These are phyloP conservation scores for Pseudozyma tsukubaensis DNA, from an alignment of 1,284 basidiomycete species.

Conservation along the genomic window DNA sequence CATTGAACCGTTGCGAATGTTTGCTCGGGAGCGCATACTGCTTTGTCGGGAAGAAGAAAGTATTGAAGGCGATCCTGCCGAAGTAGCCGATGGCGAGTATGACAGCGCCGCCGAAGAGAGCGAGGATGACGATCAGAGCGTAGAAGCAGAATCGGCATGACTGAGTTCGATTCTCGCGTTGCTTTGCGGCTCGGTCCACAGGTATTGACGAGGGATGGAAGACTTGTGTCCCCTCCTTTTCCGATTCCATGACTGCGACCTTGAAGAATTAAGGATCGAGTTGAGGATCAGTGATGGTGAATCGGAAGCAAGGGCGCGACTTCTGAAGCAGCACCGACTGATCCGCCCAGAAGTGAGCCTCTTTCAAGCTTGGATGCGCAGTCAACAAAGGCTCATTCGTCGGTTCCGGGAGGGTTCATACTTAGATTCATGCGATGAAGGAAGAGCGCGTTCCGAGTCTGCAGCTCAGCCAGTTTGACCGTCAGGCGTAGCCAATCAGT, in stretches of 20 bases:
- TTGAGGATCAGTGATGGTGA: background rate
- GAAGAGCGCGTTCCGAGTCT: background rate
- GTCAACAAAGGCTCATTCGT: background rate
- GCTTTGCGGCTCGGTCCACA: conserved; percentile 11
- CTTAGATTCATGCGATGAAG: background rate
- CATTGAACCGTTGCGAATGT: conserved; percentile 8
- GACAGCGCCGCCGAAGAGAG: conserved; percentile 7
- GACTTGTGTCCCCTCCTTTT: conserved; percentile 3
- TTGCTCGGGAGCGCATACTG: conserved; percentile 2
- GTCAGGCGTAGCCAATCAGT: background rate
- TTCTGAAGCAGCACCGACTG: background rate
- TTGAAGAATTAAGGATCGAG: background rate
- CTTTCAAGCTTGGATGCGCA: background rate
- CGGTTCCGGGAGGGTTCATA: background rate
- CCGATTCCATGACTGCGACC: conserved; percentile 5
- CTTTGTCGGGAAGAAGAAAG: conserved; percentile 12
- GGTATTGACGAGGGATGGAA: conserved; percentile 21
- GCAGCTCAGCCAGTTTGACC: background rate
- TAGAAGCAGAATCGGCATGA: conserved; percentile 2
- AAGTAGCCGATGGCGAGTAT: conserved; percentile 7
- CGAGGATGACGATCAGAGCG: background rate
- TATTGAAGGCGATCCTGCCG: background rate
- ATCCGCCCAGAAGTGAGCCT: background rate
- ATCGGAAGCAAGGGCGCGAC: background rate
- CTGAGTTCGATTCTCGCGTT: conserved; percentile 9